A percentile compares a stretch with the other conserved stretches of the same genome.
Conservation (phyloP, 768 basidiomycete species). For the Hericium coralloides region DNA sequence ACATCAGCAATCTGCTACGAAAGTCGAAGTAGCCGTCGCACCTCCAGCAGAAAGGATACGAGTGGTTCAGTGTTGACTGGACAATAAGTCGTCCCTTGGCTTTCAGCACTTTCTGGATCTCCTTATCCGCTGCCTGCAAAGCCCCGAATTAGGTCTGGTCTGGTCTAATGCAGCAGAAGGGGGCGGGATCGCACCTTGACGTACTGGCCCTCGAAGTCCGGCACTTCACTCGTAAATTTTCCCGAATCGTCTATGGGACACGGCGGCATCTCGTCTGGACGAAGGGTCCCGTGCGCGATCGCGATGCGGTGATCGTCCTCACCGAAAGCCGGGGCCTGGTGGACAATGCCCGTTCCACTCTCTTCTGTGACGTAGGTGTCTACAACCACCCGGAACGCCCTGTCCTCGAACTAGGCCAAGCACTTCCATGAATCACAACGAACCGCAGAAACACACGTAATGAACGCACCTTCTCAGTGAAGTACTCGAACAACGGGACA, state of each 20-base stretch:
- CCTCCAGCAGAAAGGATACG: slow-evolving; percentile 98
- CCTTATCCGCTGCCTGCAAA: slow-evolving; percentile 82
- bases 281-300: slow-evolving; percentile 74
- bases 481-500: slow-evolving; percentile 92
- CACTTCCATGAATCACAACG: background rate
- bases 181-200: slow-evolving; percentile 59
- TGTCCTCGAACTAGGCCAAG: slow-evolving; percentile 67
- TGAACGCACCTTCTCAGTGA: slow-evolving; percentile 73
- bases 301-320: slow-evolving; percentile 97
- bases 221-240: slow-evolving; percentile 78
- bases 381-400: slow-evolving; percentile 79
- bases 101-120: slow-evolving; percentile 87
- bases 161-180: background rate
- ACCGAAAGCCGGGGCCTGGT: slow-evolving; percentile 97
- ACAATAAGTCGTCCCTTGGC: slow-evolving; percentile 81
- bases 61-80: slow-evolving; percentile 79
- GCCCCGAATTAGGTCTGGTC: background rate
- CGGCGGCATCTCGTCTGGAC: slow-evolving; percentile 86
- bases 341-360: slow-evolving; percentile 96
- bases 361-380: slow-evolving; percentile 92
- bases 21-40: slow-evolving; percentile 19
- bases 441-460: background rate
- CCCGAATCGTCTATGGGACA: slow-evolving; percentile 92
- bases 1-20: background rate
- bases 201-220: slow-evolving; percentile 81